A percentile compares a stretch with the other conserved stretches of the same genome.
phyloP scores from a whole-genome alignment of 768 basidiomycete species.

The Tulasnella sp. region DNA sequence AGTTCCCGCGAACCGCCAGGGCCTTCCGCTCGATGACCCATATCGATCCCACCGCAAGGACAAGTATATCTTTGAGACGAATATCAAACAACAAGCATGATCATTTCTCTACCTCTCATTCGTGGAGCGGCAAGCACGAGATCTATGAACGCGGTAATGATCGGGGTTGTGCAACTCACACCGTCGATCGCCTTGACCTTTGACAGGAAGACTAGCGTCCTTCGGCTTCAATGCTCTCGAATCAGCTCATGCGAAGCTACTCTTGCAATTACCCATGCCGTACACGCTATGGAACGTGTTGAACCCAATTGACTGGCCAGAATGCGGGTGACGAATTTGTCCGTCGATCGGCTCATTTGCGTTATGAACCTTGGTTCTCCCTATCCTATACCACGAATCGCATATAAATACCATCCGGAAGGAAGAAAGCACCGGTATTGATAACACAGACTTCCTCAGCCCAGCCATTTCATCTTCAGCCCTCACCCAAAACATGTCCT shows the following conservation, averaged over 20 bases:
- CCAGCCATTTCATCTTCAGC: slow-evolving; percentile 7
- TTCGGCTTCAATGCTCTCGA: not conserved
- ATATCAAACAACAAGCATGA: not conserved
- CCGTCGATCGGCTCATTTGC: not conserved
- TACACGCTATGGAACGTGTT: no score
- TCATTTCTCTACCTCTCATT: not conserved
- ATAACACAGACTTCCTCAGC: slow-evolving; percentile 4
- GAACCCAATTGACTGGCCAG: not conserved
- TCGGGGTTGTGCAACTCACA: not conserved
- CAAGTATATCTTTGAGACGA: not conserved
- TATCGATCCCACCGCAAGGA: not conserved
- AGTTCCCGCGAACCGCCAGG: not conserved
- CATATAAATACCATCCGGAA: not conserved
- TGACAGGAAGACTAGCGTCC: not conserved
- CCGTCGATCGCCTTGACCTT: not conserved
- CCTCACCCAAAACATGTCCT: not conserved
- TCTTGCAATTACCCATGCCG: not conserved
- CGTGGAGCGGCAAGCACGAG: not conserved
- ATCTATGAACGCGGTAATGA: not conserved
- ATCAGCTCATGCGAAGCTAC: not conserved
- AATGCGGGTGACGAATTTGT: not conserved
- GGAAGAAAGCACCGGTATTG: slow-evolving; percentile 15
- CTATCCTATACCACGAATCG: not conserved
- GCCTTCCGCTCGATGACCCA: not conserved
- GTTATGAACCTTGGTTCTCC: not conserved